phyloP scores from a whole-genome alignment of 805 yeast species.

The Candida golubevii region DNA sequence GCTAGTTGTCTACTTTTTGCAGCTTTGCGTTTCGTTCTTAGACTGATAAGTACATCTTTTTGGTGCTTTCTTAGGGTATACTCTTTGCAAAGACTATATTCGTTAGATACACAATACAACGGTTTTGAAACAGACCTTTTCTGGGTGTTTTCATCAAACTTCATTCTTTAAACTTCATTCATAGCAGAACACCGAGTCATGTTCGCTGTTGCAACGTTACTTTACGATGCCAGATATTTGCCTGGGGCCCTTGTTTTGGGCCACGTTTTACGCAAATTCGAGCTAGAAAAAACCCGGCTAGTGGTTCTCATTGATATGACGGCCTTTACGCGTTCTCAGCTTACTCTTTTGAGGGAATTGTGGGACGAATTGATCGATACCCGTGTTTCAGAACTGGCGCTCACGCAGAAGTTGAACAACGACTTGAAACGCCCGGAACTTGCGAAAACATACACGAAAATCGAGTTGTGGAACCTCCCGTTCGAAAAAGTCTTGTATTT shows the following conservation, averaged over 20 bases:
- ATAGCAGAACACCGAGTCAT: conserved; percentile 4
- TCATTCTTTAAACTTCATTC: too few relatives aligned
- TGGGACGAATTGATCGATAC: conserved; percentile 32
- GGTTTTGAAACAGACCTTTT: not conserved
- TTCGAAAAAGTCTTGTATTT: conserved; percentile 18
- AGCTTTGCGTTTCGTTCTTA: too few relatives aligned
- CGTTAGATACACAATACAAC: too few relatives aligned
- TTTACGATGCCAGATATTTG: conserved; percentile 48
- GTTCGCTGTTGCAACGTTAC: conserved; percentile 19
- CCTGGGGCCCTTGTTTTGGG: conserved; percentile 58
- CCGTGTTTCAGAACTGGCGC: conserved; percentile 21
- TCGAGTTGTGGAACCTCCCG: conserved; percentile 18
- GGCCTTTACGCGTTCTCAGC: conserved; percentile 25
- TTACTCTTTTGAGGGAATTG: conserved; percentile 20
- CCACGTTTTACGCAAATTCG: conserved; percentile 18
- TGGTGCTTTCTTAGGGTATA: too few relatives aligned
- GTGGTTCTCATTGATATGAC: conserved; percentile 34
- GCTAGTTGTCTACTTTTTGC: too few relatives aligned
- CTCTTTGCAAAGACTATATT: too few relatives aligned
- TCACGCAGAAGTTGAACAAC: conserved; percentile 22
- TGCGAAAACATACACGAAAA: conserved; percentile 16
- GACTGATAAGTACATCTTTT: too few relatives aligned
- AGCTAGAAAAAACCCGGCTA: conserved; percentile 12
- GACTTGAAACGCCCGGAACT: conserved; percentile 28
- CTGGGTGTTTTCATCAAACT: not conserved